Evolutionary conservation across 495 filamentous ascomycete genomes (phyloP), one percentile per base, ranked within the genome.

Genomic region (Aspergillus egyptiacus): DNA sequence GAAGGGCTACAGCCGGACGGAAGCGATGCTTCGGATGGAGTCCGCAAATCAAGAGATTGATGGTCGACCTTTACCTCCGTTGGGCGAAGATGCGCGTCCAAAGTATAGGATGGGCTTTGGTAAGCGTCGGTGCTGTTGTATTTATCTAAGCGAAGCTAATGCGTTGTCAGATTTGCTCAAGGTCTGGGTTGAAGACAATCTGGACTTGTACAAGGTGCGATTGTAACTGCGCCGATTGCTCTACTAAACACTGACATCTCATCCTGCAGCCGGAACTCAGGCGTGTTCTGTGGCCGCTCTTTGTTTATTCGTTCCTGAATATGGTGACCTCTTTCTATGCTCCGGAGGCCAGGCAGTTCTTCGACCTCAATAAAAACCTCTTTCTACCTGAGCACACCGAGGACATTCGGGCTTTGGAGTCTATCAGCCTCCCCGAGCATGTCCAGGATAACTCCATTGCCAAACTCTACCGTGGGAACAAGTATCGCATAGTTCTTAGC

Each of bases 1-100:
- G 68, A 96, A 96, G 60, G 93, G 93, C 1, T 98, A 96, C 64
- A 87, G 78, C 37, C 82, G 85, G 18, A 97, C 93, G 1, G 93
- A 98, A 61, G 87, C 91, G 11, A 90, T 89, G 72, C 84, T 98
- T 35, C 82, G 94, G 11, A 82, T 87, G 65, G 93, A 98, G 59
- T 94, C 90, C n/a, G 80, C 79, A 2, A 78, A 84, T 52, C 75
- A 86, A 36, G 87, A 89, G 48, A 80, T 82, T 32, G 85, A 91
- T 55, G 88, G 87, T 24, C 73, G 79, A 34, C 85, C 86, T 6
- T 73, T 89, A n/a, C 72, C 71, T 22, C 68, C 67, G 43, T 54
- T 75, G 24, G 86, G 84, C 22, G 88, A 94, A 42, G 66, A 74
- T 52, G 85, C 85, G 5, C 82, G 83, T 11, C 75, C 80, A 27